Conservation (phyloP, 1,139 yeast species). For the Hansenula sp. region DNA sequence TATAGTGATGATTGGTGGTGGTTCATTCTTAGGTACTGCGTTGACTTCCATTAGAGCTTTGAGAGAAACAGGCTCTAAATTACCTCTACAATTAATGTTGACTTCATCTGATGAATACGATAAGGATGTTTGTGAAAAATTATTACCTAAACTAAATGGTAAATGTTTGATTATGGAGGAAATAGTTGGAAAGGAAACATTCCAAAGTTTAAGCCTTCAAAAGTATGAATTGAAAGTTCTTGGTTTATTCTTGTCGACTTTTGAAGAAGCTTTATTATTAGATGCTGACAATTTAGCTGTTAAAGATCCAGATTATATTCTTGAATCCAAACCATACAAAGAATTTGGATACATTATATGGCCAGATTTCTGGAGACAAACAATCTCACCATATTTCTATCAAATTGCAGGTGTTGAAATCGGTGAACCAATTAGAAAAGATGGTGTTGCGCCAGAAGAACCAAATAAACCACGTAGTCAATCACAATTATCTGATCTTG, state of each 20-base stretch:
- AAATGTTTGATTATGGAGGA: constrained; percentile 47
- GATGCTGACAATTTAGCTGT: constrained; percentile 60
- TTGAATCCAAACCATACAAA: constrained; percentile 27
- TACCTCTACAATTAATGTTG: constrained; percentile 59
- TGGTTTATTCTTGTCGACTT: constrained; percentile 51
- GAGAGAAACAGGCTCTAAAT: constrained; percentile 46
- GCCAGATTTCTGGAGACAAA: constrained; percentile 68
- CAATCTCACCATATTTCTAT: constrained; percentile 53
- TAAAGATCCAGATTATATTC: constrained; percentile 43
- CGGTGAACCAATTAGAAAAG: constrained; percentile 26
- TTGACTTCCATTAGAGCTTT: constrained; percentile 49
- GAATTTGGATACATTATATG: constrained; percentile 35
- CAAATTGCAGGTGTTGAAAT: constrained; percentile 38
- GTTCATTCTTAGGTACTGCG: constrained; percentile 50
- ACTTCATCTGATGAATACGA: constrained; percentile 49
- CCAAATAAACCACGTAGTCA: constrained; percentile 21
- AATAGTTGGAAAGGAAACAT: constrained; percentile 36
- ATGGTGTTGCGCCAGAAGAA: constrained; percentile 27
- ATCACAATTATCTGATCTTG: constrained; percentile 45
- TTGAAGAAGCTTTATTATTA: constrained; percentile 50
- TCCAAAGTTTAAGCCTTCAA: constrained; percentile 39
- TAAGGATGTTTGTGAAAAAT: constrained; percentile 44
- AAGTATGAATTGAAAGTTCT: constrained; percentile 58
- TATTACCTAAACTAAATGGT: constrained; percentile 49
- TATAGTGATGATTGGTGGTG: constrained; percentile 62